A percentile compares a stretch with the other conserved stretches of the same genome.
These are phyloP conservation scores for Strobilomyces confusus DNA, from an alignment of 768 basidiomycete genomes.

Conservation along the genomic window DNA sequence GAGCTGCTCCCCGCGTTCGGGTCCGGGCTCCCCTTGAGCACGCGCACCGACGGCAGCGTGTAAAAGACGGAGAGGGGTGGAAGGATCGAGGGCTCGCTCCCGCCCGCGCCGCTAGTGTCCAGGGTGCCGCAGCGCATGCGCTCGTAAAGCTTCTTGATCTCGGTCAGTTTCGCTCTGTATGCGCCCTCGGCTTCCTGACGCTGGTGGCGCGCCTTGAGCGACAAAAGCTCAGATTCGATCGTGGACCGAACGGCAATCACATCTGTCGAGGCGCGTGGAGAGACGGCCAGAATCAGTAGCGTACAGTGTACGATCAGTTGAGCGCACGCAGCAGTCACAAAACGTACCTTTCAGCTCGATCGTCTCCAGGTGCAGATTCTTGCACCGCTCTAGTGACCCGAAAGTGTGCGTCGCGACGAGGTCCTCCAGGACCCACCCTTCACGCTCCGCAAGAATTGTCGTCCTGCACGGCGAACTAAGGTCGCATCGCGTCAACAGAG, in stretches of 20 bases:
- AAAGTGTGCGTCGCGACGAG: slow-evolving; percentile 40
- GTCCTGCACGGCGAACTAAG: slow-evolving; percentile 30
- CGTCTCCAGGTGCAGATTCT: slow-evolving; percentile 37
- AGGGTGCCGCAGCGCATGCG: slow-evolving; percentile 36
- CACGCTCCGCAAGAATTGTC: slow-evolving; percentile 26
- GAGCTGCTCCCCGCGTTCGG: background rate
- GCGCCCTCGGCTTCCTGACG: slow-evolving; percentile 27
- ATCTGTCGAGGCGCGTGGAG: slow-evolving; percentile 13
- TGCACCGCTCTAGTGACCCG: slow-evolving; percentile 35
- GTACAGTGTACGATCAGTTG: too few relatives aligned
- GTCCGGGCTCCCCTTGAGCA: slow-evolving; percentile 28
- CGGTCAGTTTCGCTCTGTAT: slow-evolving; percentile 27
- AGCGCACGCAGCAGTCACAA: background rate
- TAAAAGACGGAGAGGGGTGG: slow-evolving; percentile 49
- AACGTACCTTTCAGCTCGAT: slow-evolving; percentile 37
- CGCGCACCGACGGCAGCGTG: slow-evolving; percentile 42
- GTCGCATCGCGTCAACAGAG: background rate
- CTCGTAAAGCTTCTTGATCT: slow-evolving; percentile 43
- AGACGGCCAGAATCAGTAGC: too few relatives aligned
- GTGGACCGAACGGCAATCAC: slow-evolving; percentile 8
- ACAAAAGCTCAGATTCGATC: slow-evolving; percentile 31
- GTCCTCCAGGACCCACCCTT: slow-evolving; percentile 44
- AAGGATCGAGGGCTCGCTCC: slow-evolving; percentile 22
- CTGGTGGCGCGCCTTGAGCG: slow-evolving; percentile 21
- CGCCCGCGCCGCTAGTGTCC: background rate